A percentile compares a stretch with the other conserved stretches of the same genome.
phyloP scores from a whole-genome alignment of 805 yeast species.

The Kodamaea laetipori region DNA sequence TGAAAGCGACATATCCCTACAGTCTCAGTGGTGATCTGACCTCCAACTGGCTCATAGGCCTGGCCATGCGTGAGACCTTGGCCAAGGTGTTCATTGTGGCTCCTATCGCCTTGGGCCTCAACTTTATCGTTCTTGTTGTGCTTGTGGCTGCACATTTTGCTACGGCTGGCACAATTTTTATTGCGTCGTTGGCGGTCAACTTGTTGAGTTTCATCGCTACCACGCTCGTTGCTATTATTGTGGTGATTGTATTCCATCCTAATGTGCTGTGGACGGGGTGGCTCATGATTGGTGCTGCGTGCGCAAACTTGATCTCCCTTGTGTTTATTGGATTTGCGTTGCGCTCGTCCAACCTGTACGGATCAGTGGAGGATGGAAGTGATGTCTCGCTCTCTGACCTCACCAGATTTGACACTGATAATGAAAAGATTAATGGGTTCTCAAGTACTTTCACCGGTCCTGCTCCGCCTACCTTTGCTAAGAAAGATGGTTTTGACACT shows the following conservation, averaged over 20 bases:
- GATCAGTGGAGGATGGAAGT: slow-evolving; percentile 20
- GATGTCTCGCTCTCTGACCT: slow-evolving; percentile 12
- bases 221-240: slow-evolving; percentile 55
- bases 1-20: slow-evolving; percentile 50
- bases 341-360: slow-evolving; percentile 6
- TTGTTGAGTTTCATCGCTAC: slow-evolving; percentile 55
- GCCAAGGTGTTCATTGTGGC: slow-evolving; percentile 57
- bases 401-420: slow-evolving; percentile 11
- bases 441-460: slow-evolving; percentile 8
- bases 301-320: slow-evolving; percentile 51
- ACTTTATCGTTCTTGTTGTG: slow-evolving; percentile 39
- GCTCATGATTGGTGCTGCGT: slow-evolving; percentile 70
- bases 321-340: slow-evolving; percentile 42
- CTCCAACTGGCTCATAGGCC: slow-evolving; percentile 52
- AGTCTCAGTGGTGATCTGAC: slow-evolving; percentile 16
- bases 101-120: slow-evolving; percentile 69
- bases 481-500: slow-evolving; percentile 3
- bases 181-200: slow-evolving; percentile 48
- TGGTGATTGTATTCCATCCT: slow-evolving; percentile 63
- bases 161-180: slow-evolving; percentile 21
- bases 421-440: slow-evolving; percentile 12
- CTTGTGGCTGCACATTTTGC: slow-evolving; percentile 29
- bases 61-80: slow-evolving; percentile 49
- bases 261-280: slow-evolving; percentile 71
- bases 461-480: slow-evolving; percentile 5